Evolutionary conservation across 2,329 filamentous ascomycete species (phyloP), one percentile per base, ranked within the genome.

Genomic region (Neofusicoccum sp.): DNA sequence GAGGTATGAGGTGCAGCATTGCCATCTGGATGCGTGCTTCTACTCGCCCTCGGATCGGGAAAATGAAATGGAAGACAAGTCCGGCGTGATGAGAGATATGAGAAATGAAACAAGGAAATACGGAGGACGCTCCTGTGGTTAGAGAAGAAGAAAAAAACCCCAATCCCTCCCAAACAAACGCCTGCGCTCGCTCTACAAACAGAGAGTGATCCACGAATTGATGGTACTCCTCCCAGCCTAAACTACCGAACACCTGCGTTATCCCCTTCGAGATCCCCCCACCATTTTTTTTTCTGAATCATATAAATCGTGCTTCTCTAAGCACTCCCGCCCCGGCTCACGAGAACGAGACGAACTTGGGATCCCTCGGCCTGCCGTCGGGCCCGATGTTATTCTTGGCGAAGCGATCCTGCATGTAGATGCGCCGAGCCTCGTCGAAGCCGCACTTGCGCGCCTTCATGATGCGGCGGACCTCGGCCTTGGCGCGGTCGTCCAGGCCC

Each of bases 311-410:
- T 26, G 41, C 16, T 26, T n/a, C 16, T 12, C 14, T 9, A 45
- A 26, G 4, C 45, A 49, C 28, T 30, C 9, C 4, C 16, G 31
- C 20, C 7, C 20, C 28, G 30, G 16, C 31, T 82, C 71, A 89
- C 62, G 88, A 90, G 76, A 98, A 98, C 72, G 90, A 96, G 62
- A 98, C 92, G 72, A 96, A 96, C 80, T 97, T 97, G 64, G 93
- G 92, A 79, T 98, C 93, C 72, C 87, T 84, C 64, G 95, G 95
- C 68, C 88, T 79, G 4, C 95, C 95, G 75, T 99, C 95, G 4
- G 89, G 83, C 1, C 88, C 91, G 72, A 99, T 97, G 56, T 90
- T 90, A 69, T 96, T 91, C 72, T 87, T 91, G 72, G 86, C 86
- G 78, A 99, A 96, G 61, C 87, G 82, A 68, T 89, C 86, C 78